Base-by-base conservation (phyloP, 176 grass and related monocot genomes). In the Zea luxurians region DNA sequence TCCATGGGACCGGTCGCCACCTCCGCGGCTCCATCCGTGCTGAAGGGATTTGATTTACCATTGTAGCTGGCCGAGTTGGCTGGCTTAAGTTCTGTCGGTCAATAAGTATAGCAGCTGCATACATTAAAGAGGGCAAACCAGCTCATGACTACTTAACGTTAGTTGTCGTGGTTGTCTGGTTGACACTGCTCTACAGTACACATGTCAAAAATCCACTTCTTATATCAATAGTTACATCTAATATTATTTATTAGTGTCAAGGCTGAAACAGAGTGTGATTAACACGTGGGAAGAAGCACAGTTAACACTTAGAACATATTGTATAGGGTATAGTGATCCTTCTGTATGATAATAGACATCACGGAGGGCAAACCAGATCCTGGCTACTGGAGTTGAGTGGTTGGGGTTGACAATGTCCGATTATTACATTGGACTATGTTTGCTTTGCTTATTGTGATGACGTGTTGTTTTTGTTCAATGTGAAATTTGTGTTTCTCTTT, bases 391-490 rank as follows among this genome's bases (percentile, higher is more conserved):
- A 84, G 71, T 57, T 74, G 8, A 41, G 21, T 76, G 61, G 27
- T 70, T 34, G 34, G 65, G 64, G 37, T 63, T 80, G 79, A 78
- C 65, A 76, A 53, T 55, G 66, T 42, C 68, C 55, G n/a, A n/a
- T n/a, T 55, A 65, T 13, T 79, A 68, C 48, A 36, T 15, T 0
- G 2, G 10, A 46, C 9, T 70, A 10, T 59, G 11, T 37, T 54
- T 52, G 48, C 15, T 52, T 52, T 15, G 13, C 13, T 15, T 52
- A 4, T 17, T 54, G 50, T 54, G 15, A 17, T 54, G 15, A 17
- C 17, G 50, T 6, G 50, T 54, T 55, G 6, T 55, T 55, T n/a
- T n/a, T 1, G 0, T 55, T 17, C 52, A 55, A 8, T 55, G 50
- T 55, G 52, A n/a, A n/a, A 55, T 55, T 17, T n/a, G 16, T 55